Conservation (phyloP, 1,284 basidiomycete species). For the Sanghuangporus baumii region DNA sequence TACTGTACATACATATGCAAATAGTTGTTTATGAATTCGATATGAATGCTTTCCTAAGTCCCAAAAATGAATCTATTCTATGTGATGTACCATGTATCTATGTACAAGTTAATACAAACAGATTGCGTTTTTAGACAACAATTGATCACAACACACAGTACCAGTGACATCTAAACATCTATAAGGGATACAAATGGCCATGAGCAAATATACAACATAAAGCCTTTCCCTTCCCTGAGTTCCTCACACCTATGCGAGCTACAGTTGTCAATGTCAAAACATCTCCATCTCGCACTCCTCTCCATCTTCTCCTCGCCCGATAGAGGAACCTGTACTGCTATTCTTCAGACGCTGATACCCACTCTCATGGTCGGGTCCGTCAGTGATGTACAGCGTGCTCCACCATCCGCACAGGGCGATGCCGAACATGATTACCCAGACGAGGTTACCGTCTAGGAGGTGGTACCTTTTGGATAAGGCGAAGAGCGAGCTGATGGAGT, state of each 20-base stretch:
- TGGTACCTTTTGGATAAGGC: conserved; percentile 16
- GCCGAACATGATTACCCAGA: conserved; percentile 18
- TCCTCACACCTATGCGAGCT: not conserved
- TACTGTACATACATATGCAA: too few relatives aligned
- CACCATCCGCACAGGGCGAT: conserved; percentile 13
- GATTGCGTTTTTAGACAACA: too few relatives aligned
- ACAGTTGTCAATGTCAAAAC: not conserved
- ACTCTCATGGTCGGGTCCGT: not conserved
- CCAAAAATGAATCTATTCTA: not conserved
- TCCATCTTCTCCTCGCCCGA: not conserved
- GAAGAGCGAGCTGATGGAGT: conserved; percentile 16
- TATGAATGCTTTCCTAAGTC: not conserved
- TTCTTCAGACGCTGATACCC: not conserved
- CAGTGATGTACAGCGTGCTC: conserved; percentile 16
- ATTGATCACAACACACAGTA: too few relatives aligned
- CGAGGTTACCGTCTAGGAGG: conserved; percentile 12
- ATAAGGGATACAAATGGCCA: too few relatives aligned
- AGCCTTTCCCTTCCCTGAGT: not conserved
- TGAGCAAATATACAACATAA: not conserved
- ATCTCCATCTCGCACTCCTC: conserved; percentile 17
- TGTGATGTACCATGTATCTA: not conserved
- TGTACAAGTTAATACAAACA: not conserved
- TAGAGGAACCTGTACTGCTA: not conserved
- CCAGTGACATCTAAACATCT: too few relatives aligned
- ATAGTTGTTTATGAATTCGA: not conserved